A percentile compares a stretch with the other conserved stretches of the same genome.
phyloP scores from a whole-genome alignment of 1,284 basidiomycete genomes.

The Kwoniella shivajii region DNA sequence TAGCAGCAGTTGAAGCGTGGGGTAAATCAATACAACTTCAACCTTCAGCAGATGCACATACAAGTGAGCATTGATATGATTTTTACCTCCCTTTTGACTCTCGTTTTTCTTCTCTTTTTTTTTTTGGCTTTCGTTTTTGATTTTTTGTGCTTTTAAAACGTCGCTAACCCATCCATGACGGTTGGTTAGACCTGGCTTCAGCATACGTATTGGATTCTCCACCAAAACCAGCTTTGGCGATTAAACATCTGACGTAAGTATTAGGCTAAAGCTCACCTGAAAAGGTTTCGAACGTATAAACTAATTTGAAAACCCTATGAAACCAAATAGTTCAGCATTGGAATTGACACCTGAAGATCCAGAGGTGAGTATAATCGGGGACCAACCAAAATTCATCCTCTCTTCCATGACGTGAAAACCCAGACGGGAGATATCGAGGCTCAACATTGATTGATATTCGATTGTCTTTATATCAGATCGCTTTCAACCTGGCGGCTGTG shows the following conservation, averaged over 20 bases:
- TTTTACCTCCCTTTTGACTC: background rate
- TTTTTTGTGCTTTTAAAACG: too few relatives aligned
- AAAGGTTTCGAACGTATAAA: background rate
- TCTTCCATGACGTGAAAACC: too few relatives aligned
- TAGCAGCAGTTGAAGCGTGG: conserved; percentile 82
- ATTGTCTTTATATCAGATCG: conserved; percentile 58
- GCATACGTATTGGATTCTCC: conserved; percentile 88
- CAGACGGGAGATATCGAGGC: too few relatives aligned
- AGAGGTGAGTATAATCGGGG: conserved; percentile 61
- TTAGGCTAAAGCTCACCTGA: background rate
- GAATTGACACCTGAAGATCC: conserved; percentile 86
- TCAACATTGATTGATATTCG: conserved; percentile 10
- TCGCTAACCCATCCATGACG: background rate
- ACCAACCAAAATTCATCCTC: background rate
- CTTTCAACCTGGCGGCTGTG: conserved; percentile 78
- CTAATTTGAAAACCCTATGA: background rate
- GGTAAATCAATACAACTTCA: conserved; percentile 80
- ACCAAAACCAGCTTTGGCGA: conserved; percentile 82
- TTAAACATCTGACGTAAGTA: conserved; percentile 79
- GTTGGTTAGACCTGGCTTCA: conserved; percentile 74
- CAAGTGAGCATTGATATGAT: conserved; percentile 63
- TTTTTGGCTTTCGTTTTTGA: background rate
- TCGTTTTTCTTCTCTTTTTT: background rate
- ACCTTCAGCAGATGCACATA: conserved; percentile 89
- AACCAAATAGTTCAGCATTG: conserved; percentile 68